Percentiles rank a stretch among this genome's conserved stretches.
Evolutionary conservation across 768 basidiomycete genomes (phyloP).

Genomic region (Agrocybe praecox): DNA sequence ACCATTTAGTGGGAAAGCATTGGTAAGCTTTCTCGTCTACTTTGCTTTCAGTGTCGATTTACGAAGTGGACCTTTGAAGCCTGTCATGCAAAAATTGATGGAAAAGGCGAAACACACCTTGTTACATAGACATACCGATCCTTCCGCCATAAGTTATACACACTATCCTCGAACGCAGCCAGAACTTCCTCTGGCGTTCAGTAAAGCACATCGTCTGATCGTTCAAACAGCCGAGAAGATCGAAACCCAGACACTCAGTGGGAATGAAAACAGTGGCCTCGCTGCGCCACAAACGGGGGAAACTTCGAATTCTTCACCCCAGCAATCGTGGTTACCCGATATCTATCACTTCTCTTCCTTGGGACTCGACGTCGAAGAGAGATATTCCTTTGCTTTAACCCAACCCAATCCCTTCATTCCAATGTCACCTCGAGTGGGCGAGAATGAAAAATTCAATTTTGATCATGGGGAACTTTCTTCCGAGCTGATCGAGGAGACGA

Average conservation of each 20-base stretch:
- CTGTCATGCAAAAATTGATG: conserved; percentile 55
- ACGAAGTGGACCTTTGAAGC: conserved; percentile 32
- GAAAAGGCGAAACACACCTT: conserved; percentile 53
- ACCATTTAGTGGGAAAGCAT: conserved; percentile 59
- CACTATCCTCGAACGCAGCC: conserved; percentile 19
- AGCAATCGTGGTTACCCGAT: conserved; percentile 42
- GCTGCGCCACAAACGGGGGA: not conserved
- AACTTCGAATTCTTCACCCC: not conserved
- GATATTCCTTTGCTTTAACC: conserved; percentile 36
- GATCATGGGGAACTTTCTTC: conserved; percentile 61
- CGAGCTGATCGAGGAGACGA: conserved; percentile 59
- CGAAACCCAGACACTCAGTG: not conserved
- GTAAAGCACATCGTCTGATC: conserved; percentile 33
- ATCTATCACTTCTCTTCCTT: conserved; percentile 47
- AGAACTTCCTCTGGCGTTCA: conserved; percentile 36
- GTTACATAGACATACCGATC: conserved; percentile 29
- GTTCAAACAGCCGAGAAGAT: conserved; percentile 29
- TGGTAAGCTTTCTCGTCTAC: conserved; percentile 51
- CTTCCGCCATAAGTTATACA: conserved; percentile 6
- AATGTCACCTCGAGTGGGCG: conserved; percentile 50
- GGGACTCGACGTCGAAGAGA: conserved; percentile 43
- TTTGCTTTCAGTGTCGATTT: not conserved
- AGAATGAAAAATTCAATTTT: conserved; percentile 59
- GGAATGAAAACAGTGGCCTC: not conserved
- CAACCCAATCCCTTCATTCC: conserved; percentile 47